Base-by-base conservation (phyloP, 1,284 basidiomycete species). In the Kwoniella shivajii region DNA sequence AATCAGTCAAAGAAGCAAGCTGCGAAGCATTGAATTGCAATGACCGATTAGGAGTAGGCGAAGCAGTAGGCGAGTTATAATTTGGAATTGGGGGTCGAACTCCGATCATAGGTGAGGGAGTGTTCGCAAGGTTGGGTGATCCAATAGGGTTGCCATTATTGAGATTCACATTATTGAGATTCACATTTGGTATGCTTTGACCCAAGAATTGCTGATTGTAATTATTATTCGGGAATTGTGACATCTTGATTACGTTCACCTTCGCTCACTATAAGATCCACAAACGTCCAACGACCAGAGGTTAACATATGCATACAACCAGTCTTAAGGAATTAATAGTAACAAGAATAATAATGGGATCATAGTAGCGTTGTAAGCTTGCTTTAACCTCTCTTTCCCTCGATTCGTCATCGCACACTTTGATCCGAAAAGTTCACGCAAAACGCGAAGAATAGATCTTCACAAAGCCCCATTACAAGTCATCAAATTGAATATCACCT, bases 291-390 rank as follows among this genome's bases (percentile, higher is more conserved):
- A n/a, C n/a, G n/a, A n/a, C n/a, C n/a, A n/a, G n/a, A 46, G 20
- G 60, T 67, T 56, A 67, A 67, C 60, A 57, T 42, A 60, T 62
- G 59, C 57, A 61, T 56, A 33, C 36, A 43, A 44, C n/a, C 48
- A 36, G 41, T 20, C 29, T 36, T 24, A 37, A 52, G 16, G 9
- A 50, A 18, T 34, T 48, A 50, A 53, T 30, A 45, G 50, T n/a
- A n/a, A 55, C 36, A 59, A 48, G 54, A 31, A 33, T 24, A 37
- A 42, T 29, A 37, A 38, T 36, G n/a, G 66, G 60, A 69, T 76
- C 75, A 76, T 76, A 76, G 67, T 72, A 75, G 73, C 74, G 69
- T 67, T 50, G 56, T 74, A 76, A 75, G 69, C 73, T 72, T 62
- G 51, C 62, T 47, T 60, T 56, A 44, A 56, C 54, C 56, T 51